These are phyloP conservation scores for Paecilomyces fulvus DNA, from an alignment of 2,329 filamentous ascomycete species.

Conservation along the genomic window DNA sequence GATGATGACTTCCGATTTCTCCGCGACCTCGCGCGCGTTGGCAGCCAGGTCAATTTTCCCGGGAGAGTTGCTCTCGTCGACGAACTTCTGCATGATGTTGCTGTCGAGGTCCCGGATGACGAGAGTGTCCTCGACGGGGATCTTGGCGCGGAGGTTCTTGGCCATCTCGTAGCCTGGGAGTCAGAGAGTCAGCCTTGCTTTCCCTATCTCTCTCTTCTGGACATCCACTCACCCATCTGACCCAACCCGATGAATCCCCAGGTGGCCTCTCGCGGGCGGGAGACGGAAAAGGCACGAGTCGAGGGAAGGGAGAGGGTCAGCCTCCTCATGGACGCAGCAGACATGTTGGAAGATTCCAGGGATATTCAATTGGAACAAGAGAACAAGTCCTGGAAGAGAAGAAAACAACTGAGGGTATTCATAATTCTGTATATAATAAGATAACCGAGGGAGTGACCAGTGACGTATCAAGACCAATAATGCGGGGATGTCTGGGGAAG, in stretches of 20 bases:
- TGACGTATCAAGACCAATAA: neutral
- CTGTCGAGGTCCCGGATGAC: constrained; percentile 59
- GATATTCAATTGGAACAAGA: too few relatives aligned
- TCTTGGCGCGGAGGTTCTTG: constrained; percentile 58
- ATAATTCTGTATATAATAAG: too few relatives aligned
- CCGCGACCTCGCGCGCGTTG: constrained; percentile 54
- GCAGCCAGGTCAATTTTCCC: constrained; percentile 47
- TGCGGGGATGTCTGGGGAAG: neutral
- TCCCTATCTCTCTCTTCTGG: too few relatives aligned
- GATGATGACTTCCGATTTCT: constrained; percentile 67
- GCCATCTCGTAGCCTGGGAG: constrained; percentile 62
- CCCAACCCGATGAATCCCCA: constrained; percentile 55
- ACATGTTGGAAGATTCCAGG: too few relatives aligned
- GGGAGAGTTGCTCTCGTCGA: constrained; percentile 37
- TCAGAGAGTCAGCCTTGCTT: too few relatives aligned
- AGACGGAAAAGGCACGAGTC: constrained; percentile 38
- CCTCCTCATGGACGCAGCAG: neutral
- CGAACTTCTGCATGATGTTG: constrained; percentile 48
- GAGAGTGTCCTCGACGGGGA: constrained; percentile 54
- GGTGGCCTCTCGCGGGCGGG: constrained; percentile 37
- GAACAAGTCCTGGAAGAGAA: too few relatives aligned
- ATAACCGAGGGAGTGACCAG: too few relatives aligned
- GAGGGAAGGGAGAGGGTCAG: neutral
- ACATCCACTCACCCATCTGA: constrained; percentile 54
- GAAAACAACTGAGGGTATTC: too few relatives aligned